Evolutionary conservation across 495 filamentous ascomycete genomes (phyloP).

Genomic region (Neurospora hispaniola): DNA sequence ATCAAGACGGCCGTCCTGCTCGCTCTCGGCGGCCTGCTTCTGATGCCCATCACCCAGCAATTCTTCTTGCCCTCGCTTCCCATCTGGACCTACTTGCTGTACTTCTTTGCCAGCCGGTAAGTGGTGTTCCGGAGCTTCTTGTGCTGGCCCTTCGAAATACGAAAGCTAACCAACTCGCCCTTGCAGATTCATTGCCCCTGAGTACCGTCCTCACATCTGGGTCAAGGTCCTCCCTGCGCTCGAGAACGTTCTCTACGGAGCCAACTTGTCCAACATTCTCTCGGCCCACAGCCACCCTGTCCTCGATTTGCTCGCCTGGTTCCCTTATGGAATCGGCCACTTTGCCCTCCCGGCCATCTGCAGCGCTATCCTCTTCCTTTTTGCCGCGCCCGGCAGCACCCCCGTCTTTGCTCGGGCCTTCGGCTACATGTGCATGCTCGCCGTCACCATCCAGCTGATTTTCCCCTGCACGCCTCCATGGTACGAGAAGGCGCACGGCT

Average conservation of each 20-base stretch:
- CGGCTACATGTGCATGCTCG: slow-evolving; percentile 82
- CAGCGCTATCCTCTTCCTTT: slow-evolving; percentile 70
- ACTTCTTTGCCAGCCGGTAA: slow-evolving; percentile 87
- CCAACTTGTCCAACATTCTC: slow-evolving; percentile 90
- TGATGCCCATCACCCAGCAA: slow-evolving; percentile 80
- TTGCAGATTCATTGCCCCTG: slow-evolving; percentile 60
- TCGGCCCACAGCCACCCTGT: slow-evolving; percentile 74
- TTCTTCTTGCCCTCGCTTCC: slow-evolving; percentile 84
- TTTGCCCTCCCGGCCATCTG: slow-evolving; percentile 72
- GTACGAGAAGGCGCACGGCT: slow-evolving; percentile 86
- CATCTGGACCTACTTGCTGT: slow-evolving; percentile 71
- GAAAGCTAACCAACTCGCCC: not conserved
- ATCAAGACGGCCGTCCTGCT: slow-evolving; percentile 59
- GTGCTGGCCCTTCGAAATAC: not conserved
- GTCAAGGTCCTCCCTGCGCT: slow-evolving; percentile 89
- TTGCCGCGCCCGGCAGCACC: slow-evolving; percentile 72
- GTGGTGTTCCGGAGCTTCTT: slow-evolving; percentile 20
- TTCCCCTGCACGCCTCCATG: slow-evolving; percentile 92
- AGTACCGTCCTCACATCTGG: slow-evolving; percentile 85
- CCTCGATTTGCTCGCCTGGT: slow-evolving; percentile 80
- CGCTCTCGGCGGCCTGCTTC: slow-evolving; percentile 55
- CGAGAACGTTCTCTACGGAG: slow-evolving; percentile 93
- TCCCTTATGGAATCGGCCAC: slow-evolving; percentile 85
- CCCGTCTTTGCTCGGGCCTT: slow-evolving; percentile 79
- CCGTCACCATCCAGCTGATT: slow-evolving; percentile 73